Evolutionary conservation across 1,139 yeast genomes (phyloP).

Genomic region (Lodderomyces parapsilosis): DNA sequence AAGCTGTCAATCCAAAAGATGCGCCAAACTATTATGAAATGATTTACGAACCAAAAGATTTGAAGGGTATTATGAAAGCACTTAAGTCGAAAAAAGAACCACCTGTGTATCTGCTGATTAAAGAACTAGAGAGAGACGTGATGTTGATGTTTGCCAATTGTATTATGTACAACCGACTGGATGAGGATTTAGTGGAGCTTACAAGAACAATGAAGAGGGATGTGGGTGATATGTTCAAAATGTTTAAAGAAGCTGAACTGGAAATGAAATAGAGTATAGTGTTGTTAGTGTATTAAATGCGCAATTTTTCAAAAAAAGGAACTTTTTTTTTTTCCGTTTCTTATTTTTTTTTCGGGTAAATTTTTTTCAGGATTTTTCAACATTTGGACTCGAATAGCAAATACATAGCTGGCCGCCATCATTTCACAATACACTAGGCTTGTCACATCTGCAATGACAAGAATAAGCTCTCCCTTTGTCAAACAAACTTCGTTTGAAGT

Average conservation of each 20-base stretch:
- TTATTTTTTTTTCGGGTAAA: neutral
- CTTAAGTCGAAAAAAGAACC: slow-evolving; percentile 47
- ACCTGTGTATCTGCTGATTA: slow-evolving; percentile 51
- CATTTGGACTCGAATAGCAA: neutral
- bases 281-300: too few species aligned
- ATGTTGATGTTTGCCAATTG: slow-evolving; percentile 83
- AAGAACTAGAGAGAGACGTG: slow-evolving; percentile 65
- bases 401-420: neutral
- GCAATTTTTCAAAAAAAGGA: too few species aligned
- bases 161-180: slow-evolving; percentile 73
- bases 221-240: slow-evolving; percentile 47
- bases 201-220: slow-evolving; percentile 69
- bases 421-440: neutral
- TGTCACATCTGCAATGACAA: slow-evolving; percentile 10
- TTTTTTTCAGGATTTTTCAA: too few species aligned
- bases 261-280: slow-evolving; percentile 16
- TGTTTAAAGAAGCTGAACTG: slow-evolving; percentile 46
- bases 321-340: neutral
- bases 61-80: slow-evolving; percentile 58
- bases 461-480: slow-evolving; percentile 25
- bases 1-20: slow-evolving; percentile 64
- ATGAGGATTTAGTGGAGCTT: slow-evolving; percentile 60
- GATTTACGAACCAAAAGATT: slow-evolving; percentile 64
- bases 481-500: slow-evolving; percentile 54
- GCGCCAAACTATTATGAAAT: slow-evolving; percentile 69